Evolutionary conservation across 768 basidiomycete species (phyloP).

Genomic region (Saitozyma sp.): DNA sequence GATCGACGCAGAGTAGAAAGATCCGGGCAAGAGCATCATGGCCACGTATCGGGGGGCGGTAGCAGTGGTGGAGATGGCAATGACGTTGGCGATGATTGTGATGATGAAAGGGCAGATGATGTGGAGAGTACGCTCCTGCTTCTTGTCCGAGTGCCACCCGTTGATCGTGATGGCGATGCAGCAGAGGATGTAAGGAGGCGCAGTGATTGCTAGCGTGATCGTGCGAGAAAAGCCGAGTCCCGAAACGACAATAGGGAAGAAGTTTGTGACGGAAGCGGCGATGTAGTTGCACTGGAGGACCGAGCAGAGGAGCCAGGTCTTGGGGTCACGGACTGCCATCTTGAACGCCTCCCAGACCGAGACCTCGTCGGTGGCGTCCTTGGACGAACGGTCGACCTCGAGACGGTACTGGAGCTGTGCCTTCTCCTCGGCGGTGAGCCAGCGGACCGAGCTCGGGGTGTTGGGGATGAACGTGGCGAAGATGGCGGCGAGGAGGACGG

Average conservation of each 20-base stretch:
- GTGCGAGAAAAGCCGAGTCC: conserved; percentile 40
- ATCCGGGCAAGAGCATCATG: conserved; percentile 44
- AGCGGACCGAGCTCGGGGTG: conserved; percentile 76
- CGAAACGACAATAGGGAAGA: conserved; percentile 42
- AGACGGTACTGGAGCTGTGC: conserved; percentile 38
- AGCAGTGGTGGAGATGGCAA: conserved; percentile 44
- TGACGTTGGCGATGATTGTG: conserved; percentile 45
- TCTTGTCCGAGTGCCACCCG: conserved; percentile 44
- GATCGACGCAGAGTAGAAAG: conserved; percentile 45
- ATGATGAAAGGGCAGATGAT: conserved; percentile 38
- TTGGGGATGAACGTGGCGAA: conserved; percentile 59
- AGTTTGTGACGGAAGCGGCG: conserved; percentile 46
- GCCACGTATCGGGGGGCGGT: conserved; percentile 46
- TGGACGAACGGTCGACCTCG: conserved; percentile 38
- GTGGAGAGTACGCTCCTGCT: conserved; percentile 37
- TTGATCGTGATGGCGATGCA: conserved; percentile 42
- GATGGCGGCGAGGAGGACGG: conserved; percentile 25
- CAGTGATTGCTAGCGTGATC: conserved; percentile 43
- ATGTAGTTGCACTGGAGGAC: conserved; percentile 28
- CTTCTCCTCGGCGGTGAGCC: conserved; percentile 54
- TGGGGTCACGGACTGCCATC: conserved; percentile 42
- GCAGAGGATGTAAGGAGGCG: conserved; percentile 48
- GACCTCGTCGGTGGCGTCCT: conserved; percentile 38
- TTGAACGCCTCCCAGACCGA: conserved; percentile 29
- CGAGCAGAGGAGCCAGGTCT: conserved; percentile 37